Base-by-base conservation (phyloP, 1,139 yeast genomes). In the Yamadazyma songkhlaensis region DNA sequence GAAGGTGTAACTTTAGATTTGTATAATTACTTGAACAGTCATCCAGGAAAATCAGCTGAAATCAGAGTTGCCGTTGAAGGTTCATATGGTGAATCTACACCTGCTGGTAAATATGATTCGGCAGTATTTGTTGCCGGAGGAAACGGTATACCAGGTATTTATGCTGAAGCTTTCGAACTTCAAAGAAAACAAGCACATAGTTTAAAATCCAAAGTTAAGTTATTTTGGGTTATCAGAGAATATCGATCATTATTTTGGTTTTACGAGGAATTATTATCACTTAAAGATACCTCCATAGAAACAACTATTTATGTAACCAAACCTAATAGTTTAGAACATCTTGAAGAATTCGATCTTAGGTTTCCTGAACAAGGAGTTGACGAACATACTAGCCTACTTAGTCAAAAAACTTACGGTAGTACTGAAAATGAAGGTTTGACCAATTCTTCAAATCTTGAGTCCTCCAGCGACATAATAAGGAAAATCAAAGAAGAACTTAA, bases 221-320 rank as follows among this genome's bases (percentile, higher is more conserved):
- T 80, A 37, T 43, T 64, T 23, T 81, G 87, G 87, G 67, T 74
- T 3, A 61, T 76, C 3, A 62, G 76, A 40, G 77, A 73, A 37
- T 59, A 59, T 27, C 57, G 60, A 13, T 59, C 75, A 0, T 50
- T 79, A 26, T 48, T 53, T 10, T 77, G 81, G 80, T 78, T 79
- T 53, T 57, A 59, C 35, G 65, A 70, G 23, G 83, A 81, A 46
- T 56, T 81, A 17, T 39, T 54, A 20, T 51, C 56, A 5, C 52
- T 78, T 39, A 51, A 52, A 35, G 44, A 53, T 21, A 51, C 67
- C 0, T 49, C 48, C 3, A 60, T 72, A 31, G 64, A 59, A 26
- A 63, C 56, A 4, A 58, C 60, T 3, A 54, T 79, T 1, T 74
- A 64, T 42, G 55, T 79, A n/a, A 73, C 81, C 10, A 53, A 64